Evolutionary conservation across 1,284 basidiomycete genomes (phyloP), one percentile per base, ranked within the genome.

Genomic region (Neonothopanus nambi): DNA sequence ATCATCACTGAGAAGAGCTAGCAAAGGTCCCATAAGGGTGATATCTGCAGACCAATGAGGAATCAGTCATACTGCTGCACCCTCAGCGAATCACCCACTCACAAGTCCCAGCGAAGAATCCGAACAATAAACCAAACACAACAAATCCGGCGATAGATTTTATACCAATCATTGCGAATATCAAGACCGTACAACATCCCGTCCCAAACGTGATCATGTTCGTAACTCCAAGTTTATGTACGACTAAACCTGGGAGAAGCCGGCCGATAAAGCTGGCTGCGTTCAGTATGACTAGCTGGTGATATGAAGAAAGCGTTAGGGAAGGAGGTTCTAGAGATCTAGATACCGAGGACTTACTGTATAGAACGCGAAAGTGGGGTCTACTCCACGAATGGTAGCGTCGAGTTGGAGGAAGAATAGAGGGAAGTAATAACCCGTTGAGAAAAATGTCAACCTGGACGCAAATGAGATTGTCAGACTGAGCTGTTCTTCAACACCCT

Each of bases 251-350:
- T 4, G 70, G 60, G n/a, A 57, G 52, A 2, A 67, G 51, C 6
- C 70, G 61, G 2, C 70, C 70, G 7, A 67, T 20, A 44, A 68
- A 59, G 17, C 60, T 63, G 3, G 63, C 55, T 7, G 56, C 61
- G 59, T 67, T 72, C 55, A 70, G 56, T 33, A 72, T 67, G 4
- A 67, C 65, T 18, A 70, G 63, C 70, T 70, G 8, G 30, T 33
- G 30, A 33, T n/a, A n/a, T n/a, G 30, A 33, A n/a, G n/a, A n/a
- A n/a, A n/a, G n/a, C n/a, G n/a, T n/a, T n/a, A n/a, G n/a, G n/a
- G n/a, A n/a, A 33, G n/a, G n/a, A n/a, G n/a, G n/a, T n/a, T n/a
- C n/a, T n/a, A 33, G 8, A 5, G 30, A 3, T 33, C 13, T 33
- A 13, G 30, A 33, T n/a, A n/a, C n/a, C 3, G 8, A 26, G 17